Evolutionary conservation across 2,329 filamentous ascomycete species (phyloP).

Genomic region (Beauveria bassiana): DNA sequence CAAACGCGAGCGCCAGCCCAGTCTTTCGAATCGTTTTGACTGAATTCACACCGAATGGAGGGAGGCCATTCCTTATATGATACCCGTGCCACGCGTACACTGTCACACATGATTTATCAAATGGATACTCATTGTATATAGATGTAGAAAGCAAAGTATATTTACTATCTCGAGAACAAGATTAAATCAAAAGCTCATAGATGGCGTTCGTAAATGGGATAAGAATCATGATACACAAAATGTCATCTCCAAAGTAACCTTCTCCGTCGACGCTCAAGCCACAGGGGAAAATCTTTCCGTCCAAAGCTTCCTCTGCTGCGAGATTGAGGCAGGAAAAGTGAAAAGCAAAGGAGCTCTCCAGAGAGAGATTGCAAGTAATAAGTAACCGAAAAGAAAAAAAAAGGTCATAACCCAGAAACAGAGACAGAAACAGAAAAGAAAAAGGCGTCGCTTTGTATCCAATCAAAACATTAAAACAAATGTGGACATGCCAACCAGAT

Average conservation of each 20-base stretch:
- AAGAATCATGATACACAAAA: slow-evolving; percentile 9
- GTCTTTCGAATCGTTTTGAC: background rate
- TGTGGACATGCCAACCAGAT: background rate
- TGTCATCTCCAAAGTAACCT: background rate
- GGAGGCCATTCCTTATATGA: background rate
- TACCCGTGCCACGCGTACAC: background rate
- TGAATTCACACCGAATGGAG: background rate
- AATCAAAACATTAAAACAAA: slow-evolving; percentile 1
- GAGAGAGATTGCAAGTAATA: background rate
- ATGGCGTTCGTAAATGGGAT: background rate
- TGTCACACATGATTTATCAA: background rate
- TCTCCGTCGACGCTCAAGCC: background rate
- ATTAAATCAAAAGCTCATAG: background rate
- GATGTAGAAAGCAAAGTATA: background rate
- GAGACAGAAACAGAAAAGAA: background rate
- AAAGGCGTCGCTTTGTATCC: background rate
- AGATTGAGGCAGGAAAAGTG: background rate
- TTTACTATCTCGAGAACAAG: background rate
- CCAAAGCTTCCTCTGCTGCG: background rate
- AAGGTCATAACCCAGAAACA: background rate
- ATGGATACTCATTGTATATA: background rate
- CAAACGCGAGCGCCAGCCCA: background rate
- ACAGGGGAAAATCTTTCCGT: background rate
- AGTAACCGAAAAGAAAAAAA: background rate
- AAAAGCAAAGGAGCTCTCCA: background rate